Evolutionary conservation across 257 asterid genomes (phyloP).

Genomic region (Solanum okadae): DNA sequence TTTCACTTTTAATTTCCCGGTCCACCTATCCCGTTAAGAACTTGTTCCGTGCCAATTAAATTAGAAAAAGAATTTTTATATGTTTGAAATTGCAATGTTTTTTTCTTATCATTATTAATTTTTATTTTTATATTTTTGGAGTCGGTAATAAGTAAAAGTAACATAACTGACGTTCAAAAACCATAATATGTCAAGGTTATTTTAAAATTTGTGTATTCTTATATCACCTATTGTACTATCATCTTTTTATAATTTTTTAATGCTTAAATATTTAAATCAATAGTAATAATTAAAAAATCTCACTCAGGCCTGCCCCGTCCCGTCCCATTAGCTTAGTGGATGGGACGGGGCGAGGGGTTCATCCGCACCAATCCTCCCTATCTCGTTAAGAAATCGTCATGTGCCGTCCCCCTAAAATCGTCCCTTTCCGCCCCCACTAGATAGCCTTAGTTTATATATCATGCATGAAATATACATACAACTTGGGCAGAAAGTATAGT

Average conservation of each 20-base stretch:
- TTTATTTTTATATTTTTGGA: neutral
- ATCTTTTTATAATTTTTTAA: neutral
- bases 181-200: neutral
- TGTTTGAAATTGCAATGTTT: neutral
- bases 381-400: neutral
- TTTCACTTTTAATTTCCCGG: no score
- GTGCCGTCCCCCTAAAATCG: neutral
- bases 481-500: neutral
- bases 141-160: neutral
- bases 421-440: neutral
- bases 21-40: neutral
- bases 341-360: neutral
- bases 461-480: neutral
- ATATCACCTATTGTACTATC: neutral
- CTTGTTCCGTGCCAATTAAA: neutral
- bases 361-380: neutral
- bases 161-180: neutral
- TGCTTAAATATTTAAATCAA: neutral
- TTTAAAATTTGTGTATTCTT: neutral
- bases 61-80: neutral
- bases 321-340: neutral
- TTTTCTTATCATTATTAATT: no score
- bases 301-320: neutral
- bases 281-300: neutral
- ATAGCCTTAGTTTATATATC: neutral